Evolutionary conservation across 2,329 filamentous ascomycete species (phyloP).

Genomic region (Penicillium freii): DNA sequence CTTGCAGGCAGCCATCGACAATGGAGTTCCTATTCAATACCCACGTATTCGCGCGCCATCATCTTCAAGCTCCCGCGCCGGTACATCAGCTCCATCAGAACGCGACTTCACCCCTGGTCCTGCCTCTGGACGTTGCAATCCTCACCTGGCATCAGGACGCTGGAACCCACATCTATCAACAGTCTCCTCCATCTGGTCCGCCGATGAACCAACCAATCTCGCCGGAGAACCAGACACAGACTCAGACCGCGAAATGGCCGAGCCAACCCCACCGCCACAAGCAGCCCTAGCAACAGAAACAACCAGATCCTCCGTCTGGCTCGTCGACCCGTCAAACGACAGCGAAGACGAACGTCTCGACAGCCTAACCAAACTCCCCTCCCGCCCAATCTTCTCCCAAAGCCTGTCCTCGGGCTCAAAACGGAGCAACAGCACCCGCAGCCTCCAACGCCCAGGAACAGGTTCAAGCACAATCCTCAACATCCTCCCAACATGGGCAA

Average conservation of each 20-base stretch:
- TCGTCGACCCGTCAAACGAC: slow-evolving; percentile 34
- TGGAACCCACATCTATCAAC: slow-evolving; percentile 47
- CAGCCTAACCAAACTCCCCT: slow-evolving; percentile 37
- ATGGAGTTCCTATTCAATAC: slow-evolving; percentile 39
- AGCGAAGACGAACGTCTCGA: slow-evolving; percentile 38
- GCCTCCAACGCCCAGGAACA: slow-evolving; percentile 41
- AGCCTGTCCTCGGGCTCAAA: slow-evolving; percentile 46
- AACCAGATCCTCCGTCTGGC: slow-evolving; percentile 34
- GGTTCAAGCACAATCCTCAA: slow-evolving; percentile 46
- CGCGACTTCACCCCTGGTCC: slow-evolving; percentile 36
- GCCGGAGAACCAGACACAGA: slow-evolving; percentile 24
- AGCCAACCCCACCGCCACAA: slow-evolving; percentile 25
- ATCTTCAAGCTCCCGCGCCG: slow-evolving; percentile 43
- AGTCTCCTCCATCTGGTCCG: slow-evolving; percentile 45
- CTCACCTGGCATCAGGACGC: slow-evolving; percentile 25
- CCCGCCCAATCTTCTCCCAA: slow-evolving; percentile 35
- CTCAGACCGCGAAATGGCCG: slow-evolving; percentile 14
- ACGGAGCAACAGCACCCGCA: slow-evolving; percentile 37
- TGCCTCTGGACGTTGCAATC: slow-evolving; percentile 34
- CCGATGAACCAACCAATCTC: slow-evolving; percentile 32
- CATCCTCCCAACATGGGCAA: slow-evolving; percentile 51
- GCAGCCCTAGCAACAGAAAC: slow-evolving; percentile 26
- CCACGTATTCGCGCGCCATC: slow-evolving; percentile 38
- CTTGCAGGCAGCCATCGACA: slow-evolving; percentile 39
- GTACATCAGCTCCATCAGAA: slow-evolving; percentile 29